Evolutionary conservation across 2,329 filamentous ascomycete species (phyloP).

Genomic region (Cladosporium cucumerinum): DNA sequence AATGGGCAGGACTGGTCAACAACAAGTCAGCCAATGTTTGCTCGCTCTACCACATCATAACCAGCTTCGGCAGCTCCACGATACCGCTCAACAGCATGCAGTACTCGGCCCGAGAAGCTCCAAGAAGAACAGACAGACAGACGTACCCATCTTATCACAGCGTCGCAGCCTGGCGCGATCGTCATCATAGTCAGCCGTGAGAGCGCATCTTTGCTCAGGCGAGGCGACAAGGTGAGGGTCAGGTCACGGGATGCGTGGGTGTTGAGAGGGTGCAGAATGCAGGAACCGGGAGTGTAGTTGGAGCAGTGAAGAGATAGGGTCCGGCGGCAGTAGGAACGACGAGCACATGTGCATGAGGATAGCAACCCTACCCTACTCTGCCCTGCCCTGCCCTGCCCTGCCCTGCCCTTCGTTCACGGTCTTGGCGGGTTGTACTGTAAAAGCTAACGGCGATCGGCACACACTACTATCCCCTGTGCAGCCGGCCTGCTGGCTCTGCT

Average conservation of each 20-base stretch:
- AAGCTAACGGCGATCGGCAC: slow-evolving; percentile 9
- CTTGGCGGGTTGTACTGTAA: slow-evolving; percentile 4
- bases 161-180: slow-evolving; percentile 15
- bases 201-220: slow-evolving; percentile 10
- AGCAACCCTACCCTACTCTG: not conserved
- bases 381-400: not conserved
- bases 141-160: slow-evolving; percentile 13
- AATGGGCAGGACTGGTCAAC: slow-evolving; percentile 11
- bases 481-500: not conserved
- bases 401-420: not conserved
- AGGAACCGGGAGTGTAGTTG: not conserved
- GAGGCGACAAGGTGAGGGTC: not conserved
- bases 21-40: not conserved
- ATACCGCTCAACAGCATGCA: not conserved
- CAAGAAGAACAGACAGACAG: not conserved
- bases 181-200: slow-evolving; percentile 9
- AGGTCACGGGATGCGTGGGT: not conserved
- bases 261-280: not conserved
- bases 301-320: slow-evolving; percentile 5
- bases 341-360: slow-evolving; percentile 5
- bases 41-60: not conserved
- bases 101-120: not conserved
- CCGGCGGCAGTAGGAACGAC: not conserved
- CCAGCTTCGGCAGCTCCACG: not conserved
- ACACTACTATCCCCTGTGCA: slow-evolving; percentile 3